Conservation (phyloP, 2,329 filamentous ascomycete genomes). For the Emergomyces africanus region DNA sequence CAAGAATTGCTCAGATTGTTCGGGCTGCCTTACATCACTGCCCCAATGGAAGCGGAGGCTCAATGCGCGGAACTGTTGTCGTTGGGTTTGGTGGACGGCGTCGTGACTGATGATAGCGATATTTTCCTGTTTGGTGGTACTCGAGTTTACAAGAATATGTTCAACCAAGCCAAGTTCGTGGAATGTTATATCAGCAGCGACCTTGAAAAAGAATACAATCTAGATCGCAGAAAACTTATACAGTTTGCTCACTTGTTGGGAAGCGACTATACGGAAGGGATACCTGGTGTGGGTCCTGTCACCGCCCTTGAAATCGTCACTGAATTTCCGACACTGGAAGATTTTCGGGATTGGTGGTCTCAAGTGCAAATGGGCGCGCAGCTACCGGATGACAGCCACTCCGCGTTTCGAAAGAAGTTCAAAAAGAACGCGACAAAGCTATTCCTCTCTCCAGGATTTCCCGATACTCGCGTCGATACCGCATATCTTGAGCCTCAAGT, state of each 20-base stretch:
- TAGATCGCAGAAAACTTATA: conserved; percentile 79
- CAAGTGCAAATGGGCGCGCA: conserved; percentile 61
- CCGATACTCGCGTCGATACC: conserved; percentile 60
- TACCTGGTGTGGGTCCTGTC: conserved; percentile 83
- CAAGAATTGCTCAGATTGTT: conserved; percentile 83
- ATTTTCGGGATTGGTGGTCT: conserved; percentile 81
- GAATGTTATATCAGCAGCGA: conserved; percentile 84
- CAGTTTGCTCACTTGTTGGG: conserved; percentile 81
- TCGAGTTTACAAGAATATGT: conserved; percentile 98
- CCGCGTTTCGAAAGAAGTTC: conserved; percentile 72
- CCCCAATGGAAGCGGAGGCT: conserved; percentile 97
- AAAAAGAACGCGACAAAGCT: conserved; percentile 71
- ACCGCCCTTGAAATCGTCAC: conserved; percentile 89
- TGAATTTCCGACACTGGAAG: conserved; percentile 62
- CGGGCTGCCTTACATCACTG: conserved; percentile 90
- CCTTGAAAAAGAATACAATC: conserved; percentile 75
- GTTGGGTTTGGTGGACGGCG: conserved; percentile 84
- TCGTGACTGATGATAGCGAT: conserved; percentile 95
- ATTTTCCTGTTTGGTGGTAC: conserved; percentile 95
- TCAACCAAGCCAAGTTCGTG: conserved; percentile 95
- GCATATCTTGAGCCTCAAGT: conserved; percentile 84
- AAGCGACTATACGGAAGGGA: conserved; percentile 87
- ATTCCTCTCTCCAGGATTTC: conserved; percentile 71
- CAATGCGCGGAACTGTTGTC: conserved; percentile 87
- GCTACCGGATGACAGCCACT: conserved; percentile 41